Evolutionary conservation across 768 basidiomycete species (phyloP).

Genomic region (Pulveroboletus sp.): DNA sequence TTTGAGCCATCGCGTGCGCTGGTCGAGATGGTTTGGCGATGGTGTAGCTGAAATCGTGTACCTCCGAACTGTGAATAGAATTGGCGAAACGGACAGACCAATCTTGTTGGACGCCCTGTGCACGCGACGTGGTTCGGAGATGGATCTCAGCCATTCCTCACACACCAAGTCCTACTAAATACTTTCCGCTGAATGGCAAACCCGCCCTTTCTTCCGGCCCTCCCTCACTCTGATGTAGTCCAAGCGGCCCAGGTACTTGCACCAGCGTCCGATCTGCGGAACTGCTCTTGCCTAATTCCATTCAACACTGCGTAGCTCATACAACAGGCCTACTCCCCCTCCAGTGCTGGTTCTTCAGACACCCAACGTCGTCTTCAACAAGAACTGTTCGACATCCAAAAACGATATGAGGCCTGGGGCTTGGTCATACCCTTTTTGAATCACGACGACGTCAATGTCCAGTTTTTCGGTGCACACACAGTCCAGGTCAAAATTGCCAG

Average conservation of each 20-base stretch:
- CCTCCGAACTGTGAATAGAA: not conserved
- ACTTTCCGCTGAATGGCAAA: constrained; percentile 15
- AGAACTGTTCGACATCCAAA: constrained; percentile 74
- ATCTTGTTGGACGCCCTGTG: not conserved
- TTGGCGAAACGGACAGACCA: not conserved
- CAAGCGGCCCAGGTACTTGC: constrained; percentile 55
- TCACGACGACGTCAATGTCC: constrained; percentile 72
- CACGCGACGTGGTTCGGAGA: not conserved
- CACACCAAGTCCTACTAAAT: not conserved
- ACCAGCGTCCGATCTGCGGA: constrained; percentile 10
- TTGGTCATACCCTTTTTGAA: constrained; percentile 72
- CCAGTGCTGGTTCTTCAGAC: constrained; percentile 48
- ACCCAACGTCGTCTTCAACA: constrained; percentile 61
- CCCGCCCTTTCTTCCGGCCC: constrained; percentile 45
- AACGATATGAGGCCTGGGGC: constrained; percentile 77
- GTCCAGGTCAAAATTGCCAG: constrained; percentile 90
- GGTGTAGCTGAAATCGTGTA: not conserved
- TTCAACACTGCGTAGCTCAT: constrained; percentile 48
- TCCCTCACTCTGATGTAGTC: constrained; percentile 49
- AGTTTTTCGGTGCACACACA: constrained; percentile 94
- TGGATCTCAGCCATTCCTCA: not conserved
- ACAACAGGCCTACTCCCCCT: constrained; percentile 58
- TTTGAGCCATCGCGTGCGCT: constrained; percentile 14
- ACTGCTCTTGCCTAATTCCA: constrained; percentile 6
- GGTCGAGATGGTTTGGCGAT: constrained; percentile 17